Evolutionary conservation across 2,329 filamentous ascomycete species (phyloP).

Genomic region (Aspergillus oerlinghausenensis): DNA sequence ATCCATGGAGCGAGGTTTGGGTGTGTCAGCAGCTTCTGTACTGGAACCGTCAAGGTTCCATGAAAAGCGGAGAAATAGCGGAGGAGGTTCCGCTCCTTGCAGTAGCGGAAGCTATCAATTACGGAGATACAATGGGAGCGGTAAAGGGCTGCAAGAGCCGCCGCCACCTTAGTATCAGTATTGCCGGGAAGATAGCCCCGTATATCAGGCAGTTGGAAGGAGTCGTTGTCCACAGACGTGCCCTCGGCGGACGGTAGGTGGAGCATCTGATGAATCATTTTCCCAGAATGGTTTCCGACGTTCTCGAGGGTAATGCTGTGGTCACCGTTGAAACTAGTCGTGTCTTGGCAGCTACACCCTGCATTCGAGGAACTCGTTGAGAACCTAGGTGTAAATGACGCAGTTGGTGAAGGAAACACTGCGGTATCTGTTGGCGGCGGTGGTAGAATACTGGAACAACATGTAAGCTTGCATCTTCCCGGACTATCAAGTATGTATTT

Average conservation of each 20-base stretch:
- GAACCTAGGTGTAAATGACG: slow-evolving; percentile 32
- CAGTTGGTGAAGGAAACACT: slow-evolving; percentile 37
- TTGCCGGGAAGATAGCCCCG: slow-evolving; percentile 72
- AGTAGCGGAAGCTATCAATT: slow-evolving; percentile 91
- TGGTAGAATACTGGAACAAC: slow-evolving; percentile 25
- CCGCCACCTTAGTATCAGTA: slow-evolving; percentile 82
- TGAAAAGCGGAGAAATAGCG: slow-evolving; percentile 93
- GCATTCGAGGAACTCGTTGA: slow-evolving; percentile 15
- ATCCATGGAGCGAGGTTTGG: slow-evolving; percentile 85
- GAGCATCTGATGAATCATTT: slow-evolving; percentile 38
- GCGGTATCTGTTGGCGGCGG: slow-evolving; percentile 35
- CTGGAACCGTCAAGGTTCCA: slow-evolving; percentile 91
- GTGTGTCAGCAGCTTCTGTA: slow-evolving; percentile 85
- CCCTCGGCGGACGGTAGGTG: slow-evolving; percentile 32
- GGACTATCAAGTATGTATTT: neutral
- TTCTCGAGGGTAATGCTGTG: slow-evolving; percentile 34
- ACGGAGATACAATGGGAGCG: slow-evolving; percentile 92
- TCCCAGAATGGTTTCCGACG: slow-evolving; percentile 33
- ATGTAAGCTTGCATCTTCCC: slow-evolving; percentile 8
- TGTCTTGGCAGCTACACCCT: slow-evolving; percentile 29
- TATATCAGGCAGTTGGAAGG: slow-evolving; percentile 79
- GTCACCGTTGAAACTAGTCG: slow-evolving; percentile 23
- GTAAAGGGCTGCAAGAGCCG: slow-evolving; percentile 81
- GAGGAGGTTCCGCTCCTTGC: slow-evolving; percentile 95
- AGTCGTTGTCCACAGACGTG: slow-evolving; percentile 57